phyloP scores from a whole-genome alignment of 306 rosid species.

The Potentilla sterilis region DNA sequence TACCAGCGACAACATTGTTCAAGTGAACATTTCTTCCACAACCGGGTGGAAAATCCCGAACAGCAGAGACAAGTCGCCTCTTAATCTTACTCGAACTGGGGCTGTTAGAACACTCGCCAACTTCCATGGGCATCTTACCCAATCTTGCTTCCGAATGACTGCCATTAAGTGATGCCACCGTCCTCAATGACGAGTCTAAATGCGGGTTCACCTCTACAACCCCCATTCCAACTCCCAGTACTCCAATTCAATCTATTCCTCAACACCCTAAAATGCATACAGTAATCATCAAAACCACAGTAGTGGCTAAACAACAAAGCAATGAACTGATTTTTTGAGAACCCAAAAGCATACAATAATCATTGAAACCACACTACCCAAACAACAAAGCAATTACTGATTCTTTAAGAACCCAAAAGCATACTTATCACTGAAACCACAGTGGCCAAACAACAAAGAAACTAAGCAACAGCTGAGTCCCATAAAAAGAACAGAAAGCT shows the following conservation, averaged over 20 bases:
- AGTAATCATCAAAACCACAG: background rate
- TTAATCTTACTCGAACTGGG: constrained; percentile 32
- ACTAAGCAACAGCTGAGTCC: background rate
- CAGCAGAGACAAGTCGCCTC: constrained; percentile 51
- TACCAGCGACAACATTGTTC: constrained; percentile 4
- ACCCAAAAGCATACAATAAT: too few species aligned
- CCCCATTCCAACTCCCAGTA: constrained; percentile 31
- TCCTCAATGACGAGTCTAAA: constrained; percentile 24
- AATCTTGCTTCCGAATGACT: constrained; percentile 37
- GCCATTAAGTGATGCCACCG: constrained; percentile 31
- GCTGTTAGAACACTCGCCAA: constrained; percentile 32
- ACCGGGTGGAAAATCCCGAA: constrained; percentile 72
- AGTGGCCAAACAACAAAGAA: constrained; percentile 2
- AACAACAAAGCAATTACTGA: background rate
- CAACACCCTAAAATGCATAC: constrained; percentile 8
- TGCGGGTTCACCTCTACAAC: constrained; percentile 35
- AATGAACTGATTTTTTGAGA: background rate
- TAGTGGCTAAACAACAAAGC: background rate
- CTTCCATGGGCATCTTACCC: constrained; percentile 38
- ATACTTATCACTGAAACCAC: background rate
- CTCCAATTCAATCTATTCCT: constrained; percentile 8
- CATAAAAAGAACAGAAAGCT: background rate
- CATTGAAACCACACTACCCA: background rate
- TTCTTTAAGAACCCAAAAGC: too few species aligned
- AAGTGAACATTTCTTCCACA: constrained; percentile 55